phyloP scores from a whole-genome alignment of 1,284 basidiomycete genomes.

The Trametes hirsuta region DNA sequence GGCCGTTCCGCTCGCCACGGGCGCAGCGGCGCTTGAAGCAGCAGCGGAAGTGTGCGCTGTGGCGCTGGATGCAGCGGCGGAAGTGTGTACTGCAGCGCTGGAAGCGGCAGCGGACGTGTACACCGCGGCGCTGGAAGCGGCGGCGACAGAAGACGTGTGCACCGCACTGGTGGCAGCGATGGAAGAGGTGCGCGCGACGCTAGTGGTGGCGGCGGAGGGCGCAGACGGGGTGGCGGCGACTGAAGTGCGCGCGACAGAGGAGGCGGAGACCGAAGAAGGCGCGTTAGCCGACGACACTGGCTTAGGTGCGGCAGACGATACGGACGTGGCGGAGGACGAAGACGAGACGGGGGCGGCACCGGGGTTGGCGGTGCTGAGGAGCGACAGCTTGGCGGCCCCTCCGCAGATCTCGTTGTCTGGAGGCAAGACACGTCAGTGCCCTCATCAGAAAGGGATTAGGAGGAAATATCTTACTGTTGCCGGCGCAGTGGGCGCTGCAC shows the following conservation, averaged over 20 bases:
- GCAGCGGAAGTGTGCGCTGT: too few relatives aligned
- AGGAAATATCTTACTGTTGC: conserved; percentile 28
- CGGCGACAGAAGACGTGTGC: not conserved
- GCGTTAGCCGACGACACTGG: conserved; percentile 10
- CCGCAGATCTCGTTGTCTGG: conserved; percentile 31
- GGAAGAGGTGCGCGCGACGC: conserved; percentile 4
- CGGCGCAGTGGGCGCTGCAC: conserved; percentile 32
- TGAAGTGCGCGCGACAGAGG: conserved; percentile 7
- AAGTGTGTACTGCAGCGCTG: too few relatives aligned
- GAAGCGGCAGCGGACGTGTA: too few relatives aligned
- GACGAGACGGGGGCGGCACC: conserved; percentile 14
- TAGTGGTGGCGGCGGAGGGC: conserved; percentile 7
- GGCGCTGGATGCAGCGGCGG: too few relatives aligned
- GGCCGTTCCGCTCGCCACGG: conserved; percentile 3
- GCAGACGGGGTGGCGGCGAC: not conserved
- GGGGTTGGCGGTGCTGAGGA: conserved; percentile 27
- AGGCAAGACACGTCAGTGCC: not conserved
- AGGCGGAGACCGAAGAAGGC: conserved; percentile 3
- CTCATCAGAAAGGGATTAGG: not conserved
- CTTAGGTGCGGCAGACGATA: conserved; percentile 13
- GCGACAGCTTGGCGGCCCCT: conserved; percentile 30
- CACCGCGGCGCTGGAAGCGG: not conserved
- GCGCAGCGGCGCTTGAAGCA: conserved; percentile 1
- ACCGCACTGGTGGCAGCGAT: not conserved
- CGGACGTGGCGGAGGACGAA: conserved; percentile 8